These are phyloP conservation scores for Blastobotrys peoriensis DNA, from an alignment of 805 yeast genomes.

Conservation along the genomic window DNA sequence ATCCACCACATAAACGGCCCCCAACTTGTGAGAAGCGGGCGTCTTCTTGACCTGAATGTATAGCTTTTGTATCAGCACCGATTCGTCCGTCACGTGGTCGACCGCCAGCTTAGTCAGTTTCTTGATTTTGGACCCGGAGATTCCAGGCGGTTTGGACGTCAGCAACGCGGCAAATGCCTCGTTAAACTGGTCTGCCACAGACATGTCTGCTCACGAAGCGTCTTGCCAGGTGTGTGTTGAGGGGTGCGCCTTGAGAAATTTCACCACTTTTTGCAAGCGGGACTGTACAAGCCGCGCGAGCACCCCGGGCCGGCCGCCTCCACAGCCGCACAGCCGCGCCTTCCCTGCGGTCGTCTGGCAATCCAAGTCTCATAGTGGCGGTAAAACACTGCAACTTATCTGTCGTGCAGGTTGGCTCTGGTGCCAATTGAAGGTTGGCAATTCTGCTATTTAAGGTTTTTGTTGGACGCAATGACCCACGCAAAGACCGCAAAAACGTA, in stretches of 20 bases:
- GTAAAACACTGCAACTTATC: no score
- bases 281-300: neutral
- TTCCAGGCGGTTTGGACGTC: constrained; percentile 62
- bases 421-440: no score
- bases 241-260: neutral
- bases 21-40: constrained; percentile 78
- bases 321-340: no score
- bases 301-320: no score
- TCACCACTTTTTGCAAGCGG: neutral
- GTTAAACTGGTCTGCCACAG: constrained; percentile 18
- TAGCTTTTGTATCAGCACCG: constrained; percentile 52
- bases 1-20: constrained; percentile 86
- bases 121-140: constrained; percentile 92
- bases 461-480: no score
- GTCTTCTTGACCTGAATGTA: constrained; percentile 64
- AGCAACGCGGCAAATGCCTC: constrained; percentile 25
- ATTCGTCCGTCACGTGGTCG: constrained; percentile 53
- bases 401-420: no score
- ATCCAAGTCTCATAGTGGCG: no score
- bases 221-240: neutral
- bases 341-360: no score
- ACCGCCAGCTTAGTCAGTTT: constrained; percentile 74
- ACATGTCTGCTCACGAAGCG: no score
- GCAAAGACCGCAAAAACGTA: no score
- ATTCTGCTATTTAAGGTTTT: no score